phyloP scores from a whole-genome alignment of 305 asterid genomes.

The Fraxinus platypoda region DNA sequence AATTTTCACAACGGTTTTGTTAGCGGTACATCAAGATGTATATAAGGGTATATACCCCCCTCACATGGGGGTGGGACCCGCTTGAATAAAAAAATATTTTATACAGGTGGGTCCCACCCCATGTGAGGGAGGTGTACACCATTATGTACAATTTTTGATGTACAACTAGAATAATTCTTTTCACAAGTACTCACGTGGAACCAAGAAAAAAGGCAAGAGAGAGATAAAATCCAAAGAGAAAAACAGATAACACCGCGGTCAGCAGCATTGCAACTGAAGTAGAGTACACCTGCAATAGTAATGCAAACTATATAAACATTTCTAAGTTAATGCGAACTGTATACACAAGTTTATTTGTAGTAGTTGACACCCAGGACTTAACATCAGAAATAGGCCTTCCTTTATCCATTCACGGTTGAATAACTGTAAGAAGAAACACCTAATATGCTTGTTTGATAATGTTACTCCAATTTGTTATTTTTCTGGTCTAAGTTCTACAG shows the following conservation, averaged over 20 bases:
- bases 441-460: not conserved
- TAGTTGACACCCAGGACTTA: not conserved
- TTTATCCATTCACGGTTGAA: not conserved
- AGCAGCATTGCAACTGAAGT: slow-evolving; percentile 98
- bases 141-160: too few relatives aligned
- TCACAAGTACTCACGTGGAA: slow-evolving; percentile 66
- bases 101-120: too few relatives aligned
- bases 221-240: slow-evolving; percentile 82
- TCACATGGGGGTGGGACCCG: too few relatives aligned
- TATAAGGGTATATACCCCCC: too few relatives aligned
- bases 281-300: slow-evolving; percentile 75
- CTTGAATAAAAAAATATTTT: too few relatives aligned
- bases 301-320: slow-evolving; percentile 8
- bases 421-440: not conserved
- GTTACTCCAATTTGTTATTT: not conserved
- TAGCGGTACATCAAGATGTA: too few relatives aligned
- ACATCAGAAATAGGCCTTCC: not conserved
- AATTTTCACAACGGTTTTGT: not conserved
- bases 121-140: too few relatives aligned
- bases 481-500: not conserved
- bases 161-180: too few relatives aligned
- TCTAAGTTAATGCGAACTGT: not conserved
- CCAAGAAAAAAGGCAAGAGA: slow-evolving; percentile 98
- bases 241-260: slow-evolving; percentile 88
- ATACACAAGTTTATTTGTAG: not conserved